Conservation (phyloP, 78 protist species). For the Dictyostelium intermedium region DNA sequence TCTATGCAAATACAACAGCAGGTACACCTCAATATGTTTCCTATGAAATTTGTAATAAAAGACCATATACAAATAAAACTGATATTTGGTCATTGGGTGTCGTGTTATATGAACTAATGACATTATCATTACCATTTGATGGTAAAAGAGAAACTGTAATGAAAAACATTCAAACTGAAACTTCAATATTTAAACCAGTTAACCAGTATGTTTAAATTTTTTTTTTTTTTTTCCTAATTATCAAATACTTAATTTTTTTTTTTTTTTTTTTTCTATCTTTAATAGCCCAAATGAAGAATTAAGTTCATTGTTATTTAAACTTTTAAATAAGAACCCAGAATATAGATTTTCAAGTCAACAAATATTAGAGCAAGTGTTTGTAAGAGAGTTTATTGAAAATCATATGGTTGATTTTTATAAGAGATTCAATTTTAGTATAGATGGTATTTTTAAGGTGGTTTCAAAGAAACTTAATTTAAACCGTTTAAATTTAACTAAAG, state of each 20-base stretch:
- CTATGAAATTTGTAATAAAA: background rate
- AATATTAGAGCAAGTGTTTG: background rate
- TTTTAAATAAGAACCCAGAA: background rate
- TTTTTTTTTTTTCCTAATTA: too few species aligned
- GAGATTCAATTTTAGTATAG: background rate
- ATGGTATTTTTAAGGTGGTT: background rate
- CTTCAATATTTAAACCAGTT: background rate
- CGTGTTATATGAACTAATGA: background rate
- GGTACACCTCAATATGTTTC: background rate
- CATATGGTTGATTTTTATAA: background rate
- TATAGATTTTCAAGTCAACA: background rate
- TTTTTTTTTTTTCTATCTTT: too few species aligned
- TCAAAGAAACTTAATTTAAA: background rate
- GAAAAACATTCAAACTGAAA: background rate
- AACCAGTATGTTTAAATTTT: background rate
- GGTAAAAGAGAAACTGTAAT: conserved; percentile 5
- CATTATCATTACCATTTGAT: conserved; percentile 10
- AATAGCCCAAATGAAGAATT: background rate
- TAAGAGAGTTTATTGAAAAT: background rate
- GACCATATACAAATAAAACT: background rate
- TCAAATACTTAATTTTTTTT: too few species aligned
- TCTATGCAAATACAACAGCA: background rate
- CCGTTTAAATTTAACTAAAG: background rate
- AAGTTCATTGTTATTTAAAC: background rate
- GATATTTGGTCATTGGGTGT: conserved; percentile 13